These are phyloP conservation scores for Baudoinia panamericana DNA, from an alignment of 495 filamentous ascomycete species.

Conservation along the genomic window DNA sequence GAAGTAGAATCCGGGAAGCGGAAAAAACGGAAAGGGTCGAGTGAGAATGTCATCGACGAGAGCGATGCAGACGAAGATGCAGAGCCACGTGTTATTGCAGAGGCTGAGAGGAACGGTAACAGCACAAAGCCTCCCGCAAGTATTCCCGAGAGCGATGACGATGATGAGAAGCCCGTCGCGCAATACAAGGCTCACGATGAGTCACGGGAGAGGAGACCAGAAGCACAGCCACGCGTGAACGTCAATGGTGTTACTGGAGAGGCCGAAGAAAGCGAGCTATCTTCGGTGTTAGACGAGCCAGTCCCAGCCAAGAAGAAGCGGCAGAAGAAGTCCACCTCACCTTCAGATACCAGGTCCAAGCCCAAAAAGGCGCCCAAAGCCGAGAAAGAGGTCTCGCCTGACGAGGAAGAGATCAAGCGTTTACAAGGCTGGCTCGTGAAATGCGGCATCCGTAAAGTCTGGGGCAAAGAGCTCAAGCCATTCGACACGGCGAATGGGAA, in stretches of 20 bases:
- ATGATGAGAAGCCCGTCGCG: not conserved
- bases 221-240: too few relatives aligned
- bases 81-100: not conserved
- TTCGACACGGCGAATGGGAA: slow-evolving; percentile 65
- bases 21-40: not conserved
- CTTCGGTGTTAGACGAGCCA: slow-evolving; percentile 58
- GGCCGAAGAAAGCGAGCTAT: slow-evolving; percentile 60
- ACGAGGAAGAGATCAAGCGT: slow-evolving; percentile 76
- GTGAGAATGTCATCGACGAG: not conserved
- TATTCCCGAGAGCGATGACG: slow-evolving; percentile 1
- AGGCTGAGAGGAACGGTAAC: not conserved
- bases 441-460: slow-evolving; percentile 89
- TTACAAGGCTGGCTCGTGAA: slow-evolving; percentile 78
- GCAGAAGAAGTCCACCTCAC: slow-evolving; percentile 28
- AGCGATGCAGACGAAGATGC: slow-evolving; percentile 5
- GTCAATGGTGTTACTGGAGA: too few relatives aligned
- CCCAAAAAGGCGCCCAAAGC: slow-evolving; percentile 20
- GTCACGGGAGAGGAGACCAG: slow-evolving; percentile 22
- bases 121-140: not conserved
- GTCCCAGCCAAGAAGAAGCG: slow-evolving; percentile 40
- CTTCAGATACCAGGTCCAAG: slow-evolving; percentile 17
- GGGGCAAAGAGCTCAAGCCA: slow-evolving; percentile 67
- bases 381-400: slow-evolving; percentile 41
- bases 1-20: slow-evolving; percentile 4
- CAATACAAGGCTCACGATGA: slow-evolving; percentile 17